These are phyloP conservation scores for Ampelocalamus luodianensis DNA, from an alignment of 176 grass and related monocot species.

Conservation along the genomic window DNA sequence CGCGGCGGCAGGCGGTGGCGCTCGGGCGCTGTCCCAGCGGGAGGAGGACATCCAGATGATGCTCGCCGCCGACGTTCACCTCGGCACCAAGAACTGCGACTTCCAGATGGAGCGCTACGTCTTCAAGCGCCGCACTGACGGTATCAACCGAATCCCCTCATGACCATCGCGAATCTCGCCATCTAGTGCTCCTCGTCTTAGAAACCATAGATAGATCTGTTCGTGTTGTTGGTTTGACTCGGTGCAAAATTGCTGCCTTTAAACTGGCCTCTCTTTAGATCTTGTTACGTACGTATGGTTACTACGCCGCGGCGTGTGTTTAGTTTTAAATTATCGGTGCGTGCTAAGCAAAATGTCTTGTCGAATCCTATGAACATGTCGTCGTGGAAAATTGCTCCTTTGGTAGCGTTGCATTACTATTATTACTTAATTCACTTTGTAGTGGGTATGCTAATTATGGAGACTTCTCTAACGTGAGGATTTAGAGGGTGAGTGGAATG, in stretches of 20 bases:
- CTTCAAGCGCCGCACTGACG: conserved; percentile 74
- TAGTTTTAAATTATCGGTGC: neutral
- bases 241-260: neutral
- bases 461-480: neutral
- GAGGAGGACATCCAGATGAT: conserved; percentile 91
- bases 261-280: neutral
- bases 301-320: too few species aligned
- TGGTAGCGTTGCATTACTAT: neutral
- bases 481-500: neutral
- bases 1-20: conserved; percentile 37
- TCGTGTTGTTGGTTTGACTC: neutral
- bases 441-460: neutral
- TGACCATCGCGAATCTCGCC: too few species aligned
- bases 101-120: conserved; percentile 98
- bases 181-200: too few species aligned
- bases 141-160: conserved; percentile 36
- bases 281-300: neutral
- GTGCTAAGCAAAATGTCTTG: neutral
- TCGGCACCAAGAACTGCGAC: conserved; percentile 98
- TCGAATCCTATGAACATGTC: neutral
- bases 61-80: conserved; percentile 85
- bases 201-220: conserved; percentile 18
- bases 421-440: neutral
- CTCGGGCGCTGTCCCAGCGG: conserved; percentile 54
- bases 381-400: neutral